Base-by-base conservation (phyloP, 108 stramenopile species). In the Skeletonema menzelii region DNA sequence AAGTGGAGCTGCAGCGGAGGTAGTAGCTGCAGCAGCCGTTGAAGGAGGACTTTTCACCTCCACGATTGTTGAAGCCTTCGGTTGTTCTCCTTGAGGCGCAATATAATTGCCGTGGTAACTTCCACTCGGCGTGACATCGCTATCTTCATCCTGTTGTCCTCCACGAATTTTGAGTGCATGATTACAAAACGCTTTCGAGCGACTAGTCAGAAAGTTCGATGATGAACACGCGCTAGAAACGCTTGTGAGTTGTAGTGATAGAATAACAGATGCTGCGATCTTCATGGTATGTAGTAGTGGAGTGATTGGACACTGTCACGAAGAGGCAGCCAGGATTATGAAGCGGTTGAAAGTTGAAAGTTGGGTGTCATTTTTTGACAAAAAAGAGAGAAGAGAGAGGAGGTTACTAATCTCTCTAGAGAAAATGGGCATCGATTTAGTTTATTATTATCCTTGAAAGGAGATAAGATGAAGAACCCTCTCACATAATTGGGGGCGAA, bases 31-130 rank as follows among this genome's bases (percentile, higher is more conserved):
- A 24, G 42, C 40, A 20, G 59, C 12, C 30, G 56, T 31, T 15
- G 47, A 35, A 12, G 56, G 22, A n/a, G 49, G 49, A 53, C 5
- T 53, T 22, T 15, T 22, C 49, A 53, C 49, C 8, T 53, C 49
- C 19, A 24, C 65, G 22, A 27, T 31, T 22, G 62, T 26, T 56
- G 59, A 55, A 10, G 70, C 78, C 32, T 55, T 61, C 13, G 71
- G 78, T 27, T 65, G 46, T 59, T 72, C 71, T 6, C 64, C 62
- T 3, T 26, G 49, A 14, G 60, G 72, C 32, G 71, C 63, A 30
- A 80, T 59, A 62, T 80, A 73, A 19, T 80, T 72, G 27, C 72
- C 72, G 35, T 72, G 71, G 55, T 80, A 80, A 56, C 67, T 72
- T 19, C 67, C 71, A 22, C 59, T 72, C 27, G 63, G 30, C 31